Evolutionary conservation across 2,329 filamentous ascomycete genomes (phyloP), one percentile per base, ranked within the genome.

Genomic region (Cladophialophora bantiana): DNA sequence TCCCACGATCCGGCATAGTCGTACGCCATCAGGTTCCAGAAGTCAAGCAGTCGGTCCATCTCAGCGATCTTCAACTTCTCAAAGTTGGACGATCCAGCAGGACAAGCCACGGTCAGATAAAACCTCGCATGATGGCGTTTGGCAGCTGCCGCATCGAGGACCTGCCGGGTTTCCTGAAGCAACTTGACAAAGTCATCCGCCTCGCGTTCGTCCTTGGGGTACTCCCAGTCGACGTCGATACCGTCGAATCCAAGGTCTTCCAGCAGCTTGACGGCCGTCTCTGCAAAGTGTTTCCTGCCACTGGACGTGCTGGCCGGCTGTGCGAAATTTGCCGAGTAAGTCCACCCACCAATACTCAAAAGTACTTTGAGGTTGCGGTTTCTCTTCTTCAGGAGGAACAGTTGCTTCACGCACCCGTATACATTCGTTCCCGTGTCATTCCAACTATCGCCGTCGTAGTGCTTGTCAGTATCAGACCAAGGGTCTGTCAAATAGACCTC

Each of bases 1-100:
- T 94, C 91, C 93, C 93, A 97, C 2, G 88, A 90, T 0, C 94
- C 94, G 5, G 93, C 88, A 76, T 88, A 96, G 79, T 96, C 93
- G 78, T 96, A 96, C 1, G 91, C 90, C 93, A 96, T 96, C 50
- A 93, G 78, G 77, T 91, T 91, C 89, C 89, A 91, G 77, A 91
- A 91, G 78, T 91, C 89, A 1, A 92, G 82, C 64, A 86, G 84
- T 12, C 74, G 77, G 74, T 91, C 88, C 89, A 91, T 91, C 65
- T 78, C 86, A 0, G 77, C 66, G n/a, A 91, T 78, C 72, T 90
- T 83, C 62, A 91, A 80, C 73, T 85, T 88, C 66, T 84, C 76
- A 77, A 86, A 89, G 78, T 91, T 89, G 64, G 85, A 78, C 0
- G 86, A 77, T 10, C 88, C 88, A 3, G 88, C 72, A 3, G 72